Percentiles rank a stretch among this genome's conserved stretches.
These are phyloP conservation scores for Globisporangium parvum DNA, from an alignment of 352 stramenopile species.

Conservation along the genomic window DNA sequence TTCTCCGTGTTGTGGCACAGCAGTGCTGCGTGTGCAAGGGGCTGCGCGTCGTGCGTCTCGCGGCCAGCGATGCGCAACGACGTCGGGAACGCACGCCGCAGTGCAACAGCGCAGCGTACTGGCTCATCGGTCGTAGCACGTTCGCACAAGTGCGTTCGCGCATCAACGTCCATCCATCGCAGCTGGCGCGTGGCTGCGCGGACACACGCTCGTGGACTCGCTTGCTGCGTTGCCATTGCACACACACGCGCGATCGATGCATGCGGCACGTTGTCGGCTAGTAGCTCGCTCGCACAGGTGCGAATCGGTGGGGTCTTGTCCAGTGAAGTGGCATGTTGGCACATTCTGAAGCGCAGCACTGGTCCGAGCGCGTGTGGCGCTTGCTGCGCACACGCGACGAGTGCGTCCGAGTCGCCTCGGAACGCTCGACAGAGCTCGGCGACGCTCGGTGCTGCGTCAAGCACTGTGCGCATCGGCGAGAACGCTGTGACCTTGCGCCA, in stretches of 20 bases:
- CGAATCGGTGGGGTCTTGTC: conserved; percentile 14
- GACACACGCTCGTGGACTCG: conserved; percentile 32
- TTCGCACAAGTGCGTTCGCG: conserved; percentile 28
- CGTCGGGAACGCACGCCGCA: conserved; percentile 4
- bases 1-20: conserved; percentile 25
- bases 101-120: conserved; percentile 27
- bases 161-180: conserved; percentile 36
- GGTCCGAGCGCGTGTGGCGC: conserved; percentile 13
- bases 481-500: conserved; percentile 27
- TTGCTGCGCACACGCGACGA: conserved; percentile 28
- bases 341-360: conserved; percentile 25
- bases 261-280: conserved; percentile 10
- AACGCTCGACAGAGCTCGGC: conserved; percentile 17
- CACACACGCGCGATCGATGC: conserved; percentile 26
- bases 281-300: conserved; percentile 21
- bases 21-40: conserved; percentile 11
- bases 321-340: conserved; percentile 10
- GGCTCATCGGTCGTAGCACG: conserved; percentile 15
- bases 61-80: background rate
- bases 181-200: conserved; percentile 35
- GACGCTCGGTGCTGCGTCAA: conserved; percentile 6
- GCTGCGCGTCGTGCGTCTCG: background rate
- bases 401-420: conserved; percentile 11
- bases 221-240: conserved; percentile 1
- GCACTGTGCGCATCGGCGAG: conserved; percentile 16